These are phyloP conservation scores for Mycosarcoma maydis DNA, from an alignment of 1,284 basidiomycete species.

Conservation along the genomic window DNA sequence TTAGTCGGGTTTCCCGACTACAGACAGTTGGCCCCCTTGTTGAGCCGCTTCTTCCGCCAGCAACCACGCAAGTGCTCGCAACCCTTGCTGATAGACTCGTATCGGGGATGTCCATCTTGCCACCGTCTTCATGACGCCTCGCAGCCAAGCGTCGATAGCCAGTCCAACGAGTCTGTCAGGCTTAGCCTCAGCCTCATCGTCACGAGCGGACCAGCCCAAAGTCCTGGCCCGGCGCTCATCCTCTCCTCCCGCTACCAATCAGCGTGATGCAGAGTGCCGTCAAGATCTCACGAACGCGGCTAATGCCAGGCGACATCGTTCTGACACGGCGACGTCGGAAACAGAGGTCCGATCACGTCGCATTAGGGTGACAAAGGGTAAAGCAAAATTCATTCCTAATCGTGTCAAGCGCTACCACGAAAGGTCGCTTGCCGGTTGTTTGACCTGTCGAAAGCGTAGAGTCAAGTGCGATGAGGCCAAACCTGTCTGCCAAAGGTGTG, in stretches of 20 bases:
- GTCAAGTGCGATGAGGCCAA: slow-evolving; percentile 45
- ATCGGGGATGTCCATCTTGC: slow-evolving; percentile 1
- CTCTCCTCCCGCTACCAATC: not conserved
- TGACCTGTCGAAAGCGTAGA: slow-evolving; percentile 40
- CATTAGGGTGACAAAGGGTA: slow-evolving; percentile 37
- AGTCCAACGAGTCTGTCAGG: not conserved
- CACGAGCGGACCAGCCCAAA: not conserved
- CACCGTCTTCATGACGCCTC: slow-evolving; percentile 7
- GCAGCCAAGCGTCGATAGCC: slow-evolving; percentile 9
- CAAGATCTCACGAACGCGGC: not conserved
- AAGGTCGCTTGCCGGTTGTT: slow-evolving; percentile 33
- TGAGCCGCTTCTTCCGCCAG: no score
- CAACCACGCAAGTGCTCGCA: no score
- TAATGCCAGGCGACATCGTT: slow-evolving; percentile 3
- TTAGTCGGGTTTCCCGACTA: no score
- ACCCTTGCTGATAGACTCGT: not conserved
- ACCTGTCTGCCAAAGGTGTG: slow-evolving; percentile 32
- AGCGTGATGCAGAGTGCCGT: no score
- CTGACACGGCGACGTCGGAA: not conserved
- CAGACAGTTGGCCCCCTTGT: no score
- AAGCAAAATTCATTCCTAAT: slow-evolving; percentile 41
- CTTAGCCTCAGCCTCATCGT: not conserved
- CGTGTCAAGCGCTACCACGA: slow-evolving; percentile 47
- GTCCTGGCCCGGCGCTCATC: not conserved
- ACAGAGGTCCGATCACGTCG: slow-evolving; percentile 6